phyloP scores from a whole-genome alignment of 2,329 filamentous ascomycete species.

The Botrytis squamosa region DNA sequence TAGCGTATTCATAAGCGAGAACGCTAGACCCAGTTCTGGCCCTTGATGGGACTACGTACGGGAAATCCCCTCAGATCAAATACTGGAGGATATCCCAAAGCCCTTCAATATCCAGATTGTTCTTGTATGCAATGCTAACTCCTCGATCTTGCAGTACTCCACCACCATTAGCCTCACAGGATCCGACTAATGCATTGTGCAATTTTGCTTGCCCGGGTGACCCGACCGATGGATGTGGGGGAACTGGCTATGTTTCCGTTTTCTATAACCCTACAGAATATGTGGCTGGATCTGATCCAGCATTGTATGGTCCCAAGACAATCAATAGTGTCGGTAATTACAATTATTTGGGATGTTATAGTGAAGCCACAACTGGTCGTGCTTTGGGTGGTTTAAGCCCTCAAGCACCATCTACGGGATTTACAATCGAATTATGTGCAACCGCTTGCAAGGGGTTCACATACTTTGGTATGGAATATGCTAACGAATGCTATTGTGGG shows the following conservation, averaged over 20 bases:
- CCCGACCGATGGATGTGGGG: slow-evolving; percentile 24
- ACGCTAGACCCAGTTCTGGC: neutral
- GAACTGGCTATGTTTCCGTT: slow-evolving; percentile 29
- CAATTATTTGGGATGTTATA: slow-evolving; percentile 41
- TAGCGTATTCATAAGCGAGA: neutral
- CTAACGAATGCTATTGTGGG: slow-evolving; percentile 40
- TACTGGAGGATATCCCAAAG: neutral
- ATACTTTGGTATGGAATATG: slow-evolving; percentile 38
- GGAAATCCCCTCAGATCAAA: neutral
- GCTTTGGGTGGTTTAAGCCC: slow-evolving; percentile 29
- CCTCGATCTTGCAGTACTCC: slow-evolving; percentile 20
- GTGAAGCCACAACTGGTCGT: slow-evolving; percentile 32
- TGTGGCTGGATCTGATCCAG: slow-evolving; percentile 27
- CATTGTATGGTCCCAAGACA: slow-evolving; percentile 31
- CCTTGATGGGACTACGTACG: neutral
- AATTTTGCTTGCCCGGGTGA: slow-evolving; percentile 26
- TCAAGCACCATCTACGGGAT: slow-evolving; percentile 22
- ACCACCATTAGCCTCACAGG: slow-evolving; percentile 31
- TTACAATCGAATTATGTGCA: slow-evolving; percentile 33
- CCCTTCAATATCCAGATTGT: neutral
- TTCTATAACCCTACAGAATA: slow-evolving; percentile 32
- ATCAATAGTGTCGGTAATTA: slow-evolving; percentile 29
- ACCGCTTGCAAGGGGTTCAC: slow-evolving; percentile 27
- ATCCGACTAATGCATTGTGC: slow-evolving; percentile 28
- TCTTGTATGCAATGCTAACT: neutral